phyloP scores from a whole-genome alignment of 371 early-diverging fungal species.

The Saksenaea vasiformis region DNA sequence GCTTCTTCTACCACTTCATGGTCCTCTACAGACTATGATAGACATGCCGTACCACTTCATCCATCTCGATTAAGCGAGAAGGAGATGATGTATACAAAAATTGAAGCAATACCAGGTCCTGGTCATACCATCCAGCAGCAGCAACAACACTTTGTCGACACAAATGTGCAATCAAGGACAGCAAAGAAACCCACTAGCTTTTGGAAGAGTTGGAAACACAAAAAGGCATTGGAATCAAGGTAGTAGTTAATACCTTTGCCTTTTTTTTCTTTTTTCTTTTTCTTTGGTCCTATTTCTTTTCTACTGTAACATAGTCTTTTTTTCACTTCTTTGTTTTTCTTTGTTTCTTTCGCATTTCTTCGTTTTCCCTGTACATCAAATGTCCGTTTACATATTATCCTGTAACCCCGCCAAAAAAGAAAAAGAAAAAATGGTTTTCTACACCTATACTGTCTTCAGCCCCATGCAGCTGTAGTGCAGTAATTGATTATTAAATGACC shows the following conservation, averaged over 20 bases:
- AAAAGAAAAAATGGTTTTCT: neutral
- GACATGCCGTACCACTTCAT: neutral
- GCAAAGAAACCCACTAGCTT: slow-evolving; percentile 13
- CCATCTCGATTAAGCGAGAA: slow-evolving; percentile 6
- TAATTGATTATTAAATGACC: slow-evolving; percentile 87
- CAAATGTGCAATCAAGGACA: slow-evolving; percentile 2
- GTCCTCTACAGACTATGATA: slow-evolving; percentile 18
- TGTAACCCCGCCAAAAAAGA: slow-evolving; percentile 2
- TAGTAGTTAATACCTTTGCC: neutral
- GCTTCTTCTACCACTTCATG: slow-evolving; percentile 24
- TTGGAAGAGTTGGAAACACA: slow-evolving; percentile 28
- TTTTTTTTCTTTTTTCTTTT: neutral
- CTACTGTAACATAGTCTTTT: slow-evolving; percentile 9
- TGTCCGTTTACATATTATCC: neutral
- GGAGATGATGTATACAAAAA: neutral
- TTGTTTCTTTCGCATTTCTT: neutral
- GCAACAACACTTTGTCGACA: slow-evolving; percentile 5
- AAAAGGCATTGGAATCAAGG: neutral
- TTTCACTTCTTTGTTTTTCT: slow-evolving; percentile 5
- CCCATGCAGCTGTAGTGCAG: slow-evolving; percentile 90
- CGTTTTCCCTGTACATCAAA: neutral
- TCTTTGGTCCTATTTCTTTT: neutral
- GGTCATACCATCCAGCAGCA: neutral
- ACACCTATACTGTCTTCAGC: slow-evolving; percentile 27
- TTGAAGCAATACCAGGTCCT: neutral